These are phyloP conservation scores for Neofusicoccum umdonicola DNA, from an alignment of 2,329 filamentous ascomycete genomes.

Conservation along the genomic window DNA sequence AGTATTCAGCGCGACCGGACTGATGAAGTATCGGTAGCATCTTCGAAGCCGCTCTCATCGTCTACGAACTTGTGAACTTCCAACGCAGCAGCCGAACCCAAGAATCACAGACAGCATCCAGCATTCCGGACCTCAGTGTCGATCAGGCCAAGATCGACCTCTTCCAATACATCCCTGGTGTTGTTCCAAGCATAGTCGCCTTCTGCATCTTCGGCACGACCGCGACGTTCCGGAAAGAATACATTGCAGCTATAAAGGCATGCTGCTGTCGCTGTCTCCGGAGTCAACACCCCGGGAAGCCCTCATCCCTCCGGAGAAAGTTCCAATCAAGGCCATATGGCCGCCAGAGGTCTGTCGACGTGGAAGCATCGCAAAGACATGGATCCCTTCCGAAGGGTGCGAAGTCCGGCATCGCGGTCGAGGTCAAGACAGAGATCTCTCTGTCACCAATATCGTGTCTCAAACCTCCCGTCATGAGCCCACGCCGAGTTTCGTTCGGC, in stretches of 20 bases:
- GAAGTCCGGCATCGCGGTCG: background rate
- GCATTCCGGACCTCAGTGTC: background rate
- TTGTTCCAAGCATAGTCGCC: background rate
- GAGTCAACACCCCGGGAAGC: background rate
- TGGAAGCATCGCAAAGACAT: background rate
- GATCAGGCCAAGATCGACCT: slow-evolving; percentile 6
- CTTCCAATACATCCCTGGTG: slow-evolving; percentile 5
- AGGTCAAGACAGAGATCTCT: slow-evolving; percentile 5
- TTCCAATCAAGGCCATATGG: background rate
- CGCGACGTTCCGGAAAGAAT: background rate
- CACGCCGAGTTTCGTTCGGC: background rate
- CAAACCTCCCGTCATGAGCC: background rate
- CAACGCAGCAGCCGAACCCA: background rate
- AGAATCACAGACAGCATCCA: background rate
- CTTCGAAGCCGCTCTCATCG: slow-evolving; percentile 2
- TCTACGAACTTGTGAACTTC: slow-evolving; percentile 11
- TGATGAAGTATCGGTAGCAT: background rate
- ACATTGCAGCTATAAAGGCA: background rate
- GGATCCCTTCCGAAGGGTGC: background rate
- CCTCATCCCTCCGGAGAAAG: background rate
- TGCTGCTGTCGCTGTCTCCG: background rate
- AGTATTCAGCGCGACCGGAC: background rate
- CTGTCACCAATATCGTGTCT: background rate
- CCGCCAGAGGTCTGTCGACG: background rate
- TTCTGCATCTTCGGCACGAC: slow-evolving; percentile 15